Conservation (phyloP, 495 filamentous ascomycete species). For the Aspergillus homomorphus region DNA sequence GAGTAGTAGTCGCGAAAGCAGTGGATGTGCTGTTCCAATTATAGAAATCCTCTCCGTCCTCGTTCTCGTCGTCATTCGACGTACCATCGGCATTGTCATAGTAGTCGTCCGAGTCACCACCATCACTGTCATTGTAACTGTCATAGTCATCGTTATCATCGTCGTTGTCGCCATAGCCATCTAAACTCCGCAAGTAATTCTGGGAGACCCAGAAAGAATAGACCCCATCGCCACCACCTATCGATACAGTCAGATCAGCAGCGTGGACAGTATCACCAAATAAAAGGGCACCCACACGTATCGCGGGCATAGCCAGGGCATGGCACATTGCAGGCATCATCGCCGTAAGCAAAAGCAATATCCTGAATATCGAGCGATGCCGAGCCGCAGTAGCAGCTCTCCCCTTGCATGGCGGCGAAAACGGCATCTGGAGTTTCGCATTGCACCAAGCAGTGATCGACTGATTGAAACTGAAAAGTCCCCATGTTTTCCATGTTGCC, state of each 20-base stretch:
- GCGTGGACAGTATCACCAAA: background rate
- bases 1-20: background rate
- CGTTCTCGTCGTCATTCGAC: too few species aligned
- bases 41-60: background rate
- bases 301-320: background rate
- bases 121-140: background rate
- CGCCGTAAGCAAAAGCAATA: background rate
- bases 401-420: background rate
- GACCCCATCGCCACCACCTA: background rate
- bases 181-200: background rate
- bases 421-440: background rate
- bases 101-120: background rate
- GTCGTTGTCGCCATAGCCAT: background rate
- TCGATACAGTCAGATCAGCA: background rate
- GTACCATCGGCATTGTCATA: background rate
- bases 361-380: background rate
- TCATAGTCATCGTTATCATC: background rate
- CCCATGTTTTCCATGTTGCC: background rate
- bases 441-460: background rate
- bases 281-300: background rate
- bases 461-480: background rate
- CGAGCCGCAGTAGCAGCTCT: background rate
- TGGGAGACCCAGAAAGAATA: background rate
- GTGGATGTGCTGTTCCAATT: background rate
- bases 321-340: background rate